Percentiles rank a stretch among this genome's conserved stretches.
These are phyloP conservation scores for Toxoplasma gondii DNA, from an alignment of 169 alveolate species.

Conservation along the genomic window DNA sequence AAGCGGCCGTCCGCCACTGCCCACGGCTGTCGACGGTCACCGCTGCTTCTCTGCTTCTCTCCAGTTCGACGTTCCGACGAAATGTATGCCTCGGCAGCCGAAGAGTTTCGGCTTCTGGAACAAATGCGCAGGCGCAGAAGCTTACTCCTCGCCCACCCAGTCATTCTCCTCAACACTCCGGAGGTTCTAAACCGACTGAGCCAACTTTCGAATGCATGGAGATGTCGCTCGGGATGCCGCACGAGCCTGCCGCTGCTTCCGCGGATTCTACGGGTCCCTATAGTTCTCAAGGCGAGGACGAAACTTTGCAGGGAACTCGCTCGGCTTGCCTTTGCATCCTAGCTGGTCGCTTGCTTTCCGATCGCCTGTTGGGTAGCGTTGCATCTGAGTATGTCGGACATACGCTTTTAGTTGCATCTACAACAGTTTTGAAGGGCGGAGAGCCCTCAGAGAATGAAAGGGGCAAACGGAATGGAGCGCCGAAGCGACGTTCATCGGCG, in stretches of 20 bases:
- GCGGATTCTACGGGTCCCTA: too few relatives aligned
- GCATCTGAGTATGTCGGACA: neutral
- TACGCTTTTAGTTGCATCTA: neutral
- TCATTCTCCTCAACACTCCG: too few relatives aligned
- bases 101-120: neutral
- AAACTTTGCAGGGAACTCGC: neutral
- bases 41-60: neutral
- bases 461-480: too few relatives aligned
- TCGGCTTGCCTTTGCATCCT: neutral
- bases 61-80: neutral
- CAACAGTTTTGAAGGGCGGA: too few relatives aligned
- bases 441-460: too few relatives aligned
- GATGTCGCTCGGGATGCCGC: too few relatives aligned
- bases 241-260: too few relatives aligned
- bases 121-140: neutral
- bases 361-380: neutral
- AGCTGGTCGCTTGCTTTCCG: slow-evolving; percentile 23
- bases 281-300: neutral
- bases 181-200: too few relatives aligned
- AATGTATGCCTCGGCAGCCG: too few relatives aligned
- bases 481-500: too few relatives aligned
- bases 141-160: neutral
- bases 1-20: slow-evolving; percentile 1
- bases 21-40: slow-evolving; percentile 15
- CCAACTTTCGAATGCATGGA: too few relatives aligned